These are phyloP conservation scores for Yamadazyma laniorum DNA, from an alignment of 805 yeast species.

Conservation along the genomic window DNA sequence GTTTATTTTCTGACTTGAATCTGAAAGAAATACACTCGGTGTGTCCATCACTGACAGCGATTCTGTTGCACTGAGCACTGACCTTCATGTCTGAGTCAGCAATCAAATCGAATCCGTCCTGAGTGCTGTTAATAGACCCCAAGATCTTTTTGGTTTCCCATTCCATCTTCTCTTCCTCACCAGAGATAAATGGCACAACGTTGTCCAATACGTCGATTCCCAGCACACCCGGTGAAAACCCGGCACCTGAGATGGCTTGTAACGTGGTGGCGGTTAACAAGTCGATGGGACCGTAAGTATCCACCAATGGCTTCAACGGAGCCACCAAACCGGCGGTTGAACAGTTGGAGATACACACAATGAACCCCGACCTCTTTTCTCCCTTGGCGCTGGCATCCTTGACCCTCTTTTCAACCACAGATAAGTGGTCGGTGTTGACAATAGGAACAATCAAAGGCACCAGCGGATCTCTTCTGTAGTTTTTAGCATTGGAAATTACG, in stretches of 20 bases:
- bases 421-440: constrained; percentile 87
- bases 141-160: constrained; percentile 97
- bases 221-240: constrained; percentile 96
- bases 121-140: constrained; percentile 57
- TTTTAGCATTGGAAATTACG: constrained; percentile 92
- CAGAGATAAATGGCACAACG: constrained; percentile 89
- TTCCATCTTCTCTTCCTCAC: constrained; percentile 98
- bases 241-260: constrained; percentile 98
- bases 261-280: constrained; percentile 84
- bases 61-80: constrained; percentile 95
- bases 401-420: constrained; percentile 61
- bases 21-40: constrained; percentile 89
- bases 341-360: constrained; percentile 95
- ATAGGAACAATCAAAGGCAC: constrained; percentile 96
- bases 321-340: constrained; percentile 98
- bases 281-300: constrained; percentile 86
- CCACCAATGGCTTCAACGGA: constrained; percentile 91
- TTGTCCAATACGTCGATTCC: constrained; percentile 94
- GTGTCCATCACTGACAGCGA: constrained; percentile 96
- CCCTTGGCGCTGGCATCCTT: constrained; percentile 55
- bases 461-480: constrained; percentile 81
- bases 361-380: constrained; percentile 62
- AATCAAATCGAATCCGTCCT: constrained; percentile 55
- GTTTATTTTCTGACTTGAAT: constrained; percentile 81
- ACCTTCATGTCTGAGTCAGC: constrained; percentile 74